Conservation (phyloP, 257 asterid genomes). For the Cordia subcordata region DNA sequence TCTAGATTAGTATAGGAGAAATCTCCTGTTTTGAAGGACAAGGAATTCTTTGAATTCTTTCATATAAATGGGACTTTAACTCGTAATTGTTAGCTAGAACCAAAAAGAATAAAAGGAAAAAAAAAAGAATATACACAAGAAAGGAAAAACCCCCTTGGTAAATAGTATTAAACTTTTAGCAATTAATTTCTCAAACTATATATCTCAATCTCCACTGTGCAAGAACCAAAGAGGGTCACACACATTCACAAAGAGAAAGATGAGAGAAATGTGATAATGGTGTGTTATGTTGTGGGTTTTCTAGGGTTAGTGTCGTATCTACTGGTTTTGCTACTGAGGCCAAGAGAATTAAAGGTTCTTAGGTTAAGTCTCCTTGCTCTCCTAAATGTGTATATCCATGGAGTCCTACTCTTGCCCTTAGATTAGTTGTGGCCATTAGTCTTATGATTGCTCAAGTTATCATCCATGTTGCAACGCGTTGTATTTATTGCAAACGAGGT, state of each 20-base stretch:
- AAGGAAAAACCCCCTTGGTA: no score
- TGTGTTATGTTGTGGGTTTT: constrained; percentile 54
- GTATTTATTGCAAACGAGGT: constrained; percentile 74
- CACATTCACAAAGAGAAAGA: constrained; percentile 9
- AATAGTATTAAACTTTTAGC: no score
- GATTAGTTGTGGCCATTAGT: constrained; percentile 62
- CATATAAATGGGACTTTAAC: no score
- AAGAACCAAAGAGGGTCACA: no score
- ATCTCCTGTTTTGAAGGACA: no score
- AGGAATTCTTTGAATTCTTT: no score
- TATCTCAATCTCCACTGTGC: no score
- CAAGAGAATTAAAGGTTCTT: constrained; percentile 64
- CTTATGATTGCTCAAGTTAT: constrained; percentile 80
- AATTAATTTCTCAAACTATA: no score
- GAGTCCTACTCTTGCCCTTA: constrained; percentile 82
- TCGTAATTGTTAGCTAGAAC: no score
- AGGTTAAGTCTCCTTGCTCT: constrained; percentile 57
- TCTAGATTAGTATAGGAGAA: no score
- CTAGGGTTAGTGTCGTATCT: constrained; percentile 67
- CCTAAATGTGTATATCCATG: constrained; percentile 74
- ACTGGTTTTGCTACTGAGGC: constrained; percentile 80
- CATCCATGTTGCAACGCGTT: constrained; percentile 72
- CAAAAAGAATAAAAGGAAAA: no score
- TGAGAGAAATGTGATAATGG: constrained; percentile 48
- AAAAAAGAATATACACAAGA: no score